phyloP scores from a whole-genome alignment of 2,329 filamentous ascomycete species.

The Scedosporium apiospermum region DNA sequence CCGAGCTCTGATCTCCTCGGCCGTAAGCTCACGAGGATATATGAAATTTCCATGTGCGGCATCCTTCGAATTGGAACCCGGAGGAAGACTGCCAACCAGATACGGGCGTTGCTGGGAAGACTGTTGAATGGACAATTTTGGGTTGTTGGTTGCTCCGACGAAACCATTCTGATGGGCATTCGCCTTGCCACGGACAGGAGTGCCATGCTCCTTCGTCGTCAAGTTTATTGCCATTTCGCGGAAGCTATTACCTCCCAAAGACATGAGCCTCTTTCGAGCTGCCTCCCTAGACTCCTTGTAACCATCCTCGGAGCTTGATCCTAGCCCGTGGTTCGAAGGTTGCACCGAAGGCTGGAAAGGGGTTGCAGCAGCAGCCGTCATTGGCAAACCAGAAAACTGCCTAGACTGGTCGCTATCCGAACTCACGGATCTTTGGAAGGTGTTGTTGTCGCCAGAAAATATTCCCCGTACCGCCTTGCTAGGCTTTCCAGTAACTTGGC shows the following conservation, averaged over 20 bases:
- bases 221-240: background rate
- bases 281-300: slow-evolving; percentile 1
- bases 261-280: background rate
- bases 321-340: background rate
- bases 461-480: background rate
- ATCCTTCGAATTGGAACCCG: slow-evolving; percentile 29
- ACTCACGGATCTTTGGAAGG: background rate
- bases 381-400: slow-evolving; percentile 29
- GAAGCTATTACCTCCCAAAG: background rate
- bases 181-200: background rate
- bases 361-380: slow-evolving; percentile 37
- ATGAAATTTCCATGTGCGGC: slow-evolving; percentile 38
- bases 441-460: background rate
- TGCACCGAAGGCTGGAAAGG: slow-evolving; percentile 31
- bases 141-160: background rate
- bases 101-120: slow-evolving; percentile 32
- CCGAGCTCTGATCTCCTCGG: slow-evolving; percentile 49
- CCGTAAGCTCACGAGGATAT: slow-evolving; percentile 47
- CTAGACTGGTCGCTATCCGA: slow-evolving; percentile 16
- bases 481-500: background rate
- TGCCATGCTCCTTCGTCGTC: slow-evolving; percentile 8
- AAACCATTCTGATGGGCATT: background rate
- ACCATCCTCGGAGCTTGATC: background rate
- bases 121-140: background rate
- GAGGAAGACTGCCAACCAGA: slow-evolving; percentile 42